phyloP scores from a whole-genome alignment of 257 asterid genomes.

The Plectranthus barbatus region DNA sequence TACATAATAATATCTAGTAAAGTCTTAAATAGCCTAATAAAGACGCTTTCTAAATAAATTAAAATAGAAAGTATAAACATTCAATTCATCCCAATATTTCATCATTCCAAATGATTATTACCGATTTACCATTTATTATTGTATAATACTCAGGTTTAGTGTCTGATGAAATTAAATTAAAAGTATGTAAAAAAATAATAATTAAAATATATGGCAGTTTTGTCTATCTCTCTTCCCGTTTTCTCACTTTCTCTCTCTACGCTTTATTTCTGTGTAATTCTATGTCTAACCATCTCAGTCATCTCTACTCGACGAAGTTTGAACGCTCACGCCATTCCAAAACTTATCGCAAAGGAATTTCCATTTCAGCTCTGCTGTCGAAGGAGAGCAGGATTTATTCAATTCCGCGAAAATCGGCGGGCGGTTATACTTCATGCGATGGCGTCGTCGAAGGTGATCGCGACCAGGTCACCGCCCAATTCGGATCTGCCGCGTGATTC shows the following conservation, averaged over 20 bases:
- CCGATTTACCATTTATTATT: too few relatives aligned
- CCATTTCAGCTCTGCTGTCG: not conserved
- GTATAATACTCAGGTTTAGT: too few relatives aligned
- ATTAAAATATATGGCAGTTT: too few relatives aligned
- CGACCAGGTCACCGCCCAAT: slow-evolving; percentile 85
- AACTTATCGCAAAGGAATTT: not conserved
- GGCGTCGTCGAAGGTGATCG: slow-evolving; percentile 97
- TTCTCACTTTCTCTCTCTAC: slow-evolving; percentile 10
- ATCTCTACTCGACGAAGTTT: not conserved
- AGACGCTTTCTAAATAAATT: too few relatives aligned
- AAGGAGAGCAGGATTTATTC: not conserved
- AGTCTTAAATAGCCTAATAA: too few relatives aligned
- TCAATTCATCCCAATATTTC: too few relatives aligned
- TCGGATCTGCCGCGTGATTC: slow-evolving; percentile 87
- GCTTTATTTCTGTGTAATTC: not conserved
- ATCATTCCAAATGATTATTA: too few relatives aligned
- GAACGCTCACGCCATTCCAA: not conserved
- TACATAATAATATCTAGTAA: too few relatives aligned
- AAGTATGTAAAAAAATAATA: too few relatives aligned
- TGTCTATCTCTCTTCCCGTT: not conserved
- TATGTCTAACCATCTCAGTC: not conserved
- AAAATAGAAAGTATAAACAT: too few relatives aligned
- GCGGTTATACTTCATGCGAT: slow-evolving; percentile 20
- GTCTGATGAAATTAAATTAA: too few relatives aligned
- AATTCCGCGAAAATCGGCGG: slow-evolving; percentile 31